A percentile compares a stretch with the other conserved stretches of the same genome.
phyloP scores from a whole-genome alignment of 75 land plant genomes.

The Pinus tabuliformis region DNA sequence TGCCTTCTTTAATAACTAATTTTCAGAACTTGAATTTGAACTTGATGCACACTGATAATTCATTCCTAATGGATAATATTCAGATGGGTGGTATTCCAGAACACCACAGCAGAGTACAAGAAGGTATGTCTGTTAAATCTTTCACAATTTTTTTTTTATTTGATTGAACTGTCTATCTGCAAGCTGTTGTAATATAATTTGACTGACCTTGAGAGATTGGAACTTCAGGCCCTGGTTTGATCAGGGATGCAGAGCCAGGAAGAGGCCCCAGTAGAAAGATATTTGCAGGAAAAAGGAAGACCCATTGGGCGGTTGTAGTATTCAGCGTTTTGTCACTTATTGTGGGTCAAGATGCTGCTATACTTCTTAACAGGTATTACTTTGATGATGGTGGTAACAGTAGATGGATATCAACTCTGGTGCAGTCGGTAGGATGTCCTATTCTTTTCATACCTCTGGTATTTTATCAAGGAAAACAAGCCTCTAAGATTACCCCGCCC shows the following conservation, averaged over 20 bases:
- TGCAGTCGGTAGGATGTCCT: conserved; percentile 39
- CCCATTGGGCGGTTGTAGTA: conserved; percentile 36
- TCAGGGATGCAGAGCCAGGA: neutral
- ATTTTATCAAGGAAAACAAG: neutral
- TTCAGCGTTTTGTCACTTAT: conserved; percentile 31
- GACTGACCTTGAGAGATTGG: too few species aligned
- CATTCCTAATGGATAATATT: too few species aligned
- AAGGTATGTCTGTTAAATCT: too few species aligned
- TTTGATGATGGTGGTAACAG: conserved; percentile 52
- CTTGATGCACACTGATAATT: too few species aligned
- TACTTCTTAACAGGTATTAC: conserved; percentile 44
- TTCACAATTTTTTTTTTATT: too few species aligned
- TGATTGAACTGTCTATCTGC: too few species aligned
- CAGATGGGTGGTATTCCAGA: too few species aligned
- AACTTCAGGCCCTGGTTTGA: too few species aligned
- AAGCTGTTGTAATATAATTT: too few species aligned
- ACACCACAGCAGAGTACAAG: too few species aligned
- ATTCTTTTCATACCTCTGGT: conserved; percentile 25
- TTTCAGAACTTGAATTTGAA: too few species aligned
- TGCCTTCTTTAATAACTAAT: too few species aligned
- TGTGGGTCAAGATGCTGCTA: conserved; percentile 34
- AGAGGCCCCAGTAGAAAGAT: neutral
- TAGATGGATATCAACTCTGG: conserved; percentile 48
- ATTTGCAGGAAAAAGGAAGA: neutral
- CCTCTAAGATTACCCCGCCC: conserved; percentile 10